Percentiles rank a stretch among this genome's conserved stretches.
These are phyloP conservation scores for Fusarium devonianum DNA, from an alignment of 2,329 filamentous ascomycete genomes.

Conservation along the genomic window DNA sequence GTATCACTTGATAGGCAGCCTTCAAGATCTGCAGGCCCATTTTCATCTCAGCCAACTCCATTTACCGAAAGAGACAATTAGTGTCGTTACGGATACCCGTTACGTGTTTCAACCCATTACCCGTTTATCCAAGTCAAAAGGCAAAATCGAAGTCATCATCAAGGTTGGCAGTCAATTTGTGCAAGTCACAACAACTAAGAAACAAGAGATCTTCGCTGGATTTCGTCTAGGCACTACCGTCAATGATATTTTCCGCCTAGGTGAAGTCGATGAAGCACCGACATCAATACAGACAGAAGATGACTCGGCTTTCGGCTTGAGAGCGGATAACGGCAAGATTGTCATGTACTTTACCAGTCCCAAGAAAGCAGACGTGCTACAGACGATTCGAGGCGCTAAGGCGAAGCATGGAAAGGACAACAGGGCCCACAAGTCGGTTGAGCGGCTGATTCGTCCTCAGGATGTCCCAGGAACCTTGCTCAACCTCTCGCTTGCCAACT, in stretches of 20 bases:
- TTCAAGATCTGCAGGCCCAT: constrained; percentile 70
- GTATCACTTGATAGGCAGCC: constrained; percentile 69
- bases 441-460: constrained; percentile 71
- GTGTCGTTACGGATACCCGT: constrained; percentile 70
- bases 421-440: constrained; percentile 66
- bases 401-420: constrained; percentile 70
- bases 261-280: constrained; percentile 72
- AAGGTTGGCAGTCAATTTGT: constrained; percentile 75
- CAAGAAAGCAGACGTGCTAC: constrained; percentile 68
- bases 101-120: constrained; percentile 72
- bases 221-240: constrained; percentile 68
- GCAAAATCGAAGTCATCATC: constrained; percentile 73
- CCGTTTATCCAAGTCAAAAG: constrained; percentile 71
- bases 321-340: constrained; percentile 73
- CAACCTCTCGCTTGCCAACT: constrained; percentile 71
- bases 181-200: constrained; percentile 72
- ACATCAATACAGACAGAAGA: constrained; percentile 71
- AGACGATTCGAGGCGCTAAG: constrained; percentile 69
- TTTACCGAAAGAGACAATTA: constrained; percentile 74
- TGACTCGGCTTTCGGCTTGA: constrained; percentile 70
- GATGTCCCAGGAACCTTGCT: constrained; percentile 74
- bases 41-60: constrained; percentile 72
- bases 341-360: constrained; percentile 76
- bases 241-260: constrained; percentile 74
- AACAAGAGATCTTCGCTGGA: constrained; percentile 71